phyloP scores from a whole-genome alignment of 495 filamentous ascomycete species.

The Aspergillus coremiiformis region DNA sequence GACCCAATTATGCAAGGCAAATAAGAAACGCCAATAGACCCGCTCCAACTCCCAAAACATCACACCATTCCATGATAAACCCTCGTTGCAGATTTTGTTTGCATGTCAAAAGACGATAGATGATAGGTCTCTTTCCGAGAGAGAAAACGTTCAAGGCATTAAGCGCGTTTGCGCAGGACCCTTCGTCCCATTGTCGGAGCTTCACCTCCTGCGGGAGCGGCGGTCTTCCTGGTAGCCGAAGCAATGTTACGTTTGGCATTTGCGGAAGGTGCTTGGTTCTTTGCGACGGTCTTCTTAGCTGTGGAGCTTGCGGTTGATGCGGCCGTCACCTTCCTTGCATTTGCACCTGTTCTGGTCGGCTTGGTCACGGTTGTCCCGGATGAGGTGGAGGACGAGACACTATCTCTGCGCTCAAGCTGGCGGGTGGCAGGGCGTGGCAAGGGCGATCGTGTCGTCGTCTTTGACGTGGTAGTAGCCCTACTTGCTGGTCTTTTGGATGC shows the following conservation, averaged over 20 bases:
- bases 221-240: constrained; percentile 31
- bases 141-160: constrained; percentile 2
- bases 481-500: constrained; percentile 24
- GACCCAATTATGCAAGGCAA: not conserved
- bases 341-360: constrained; percentile 38
- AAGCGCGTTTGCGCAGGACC: constrained; percentile 43
- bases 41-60: not conserved
- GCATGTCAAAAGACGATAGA: not conserved
- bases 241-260: constrained; percentile 31
- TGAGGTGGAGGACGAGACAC: constrained; percentile 39
- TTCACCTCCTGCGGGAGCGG: constrained; percentile 28
- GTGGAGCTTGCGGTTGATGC: constrained; percentile 36
- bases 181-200: constrained; percentile 31
- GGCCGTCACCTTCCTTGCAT: constrained; percentile 40
- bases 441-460: constrained; percentile 26
- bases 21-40: not conserved
- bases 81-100: not conserved
- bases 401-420: constrained; percentile 39
- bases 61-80: constrained; percentile 1
- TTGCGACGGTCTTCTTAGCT: constrained; percentile 37
- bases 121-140: not conserved
- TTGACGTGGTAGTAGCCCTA: constrained; percentile 24
- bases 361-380: constrained; percentile 55
- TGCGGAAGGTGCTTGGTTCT: constrained; percentile 27
- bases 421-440: constrained; percentile 34